Base-by-base conservation (phyloP, 1,284 basidiomycete species). In the Tranzscheliella williamsii region DNA sequence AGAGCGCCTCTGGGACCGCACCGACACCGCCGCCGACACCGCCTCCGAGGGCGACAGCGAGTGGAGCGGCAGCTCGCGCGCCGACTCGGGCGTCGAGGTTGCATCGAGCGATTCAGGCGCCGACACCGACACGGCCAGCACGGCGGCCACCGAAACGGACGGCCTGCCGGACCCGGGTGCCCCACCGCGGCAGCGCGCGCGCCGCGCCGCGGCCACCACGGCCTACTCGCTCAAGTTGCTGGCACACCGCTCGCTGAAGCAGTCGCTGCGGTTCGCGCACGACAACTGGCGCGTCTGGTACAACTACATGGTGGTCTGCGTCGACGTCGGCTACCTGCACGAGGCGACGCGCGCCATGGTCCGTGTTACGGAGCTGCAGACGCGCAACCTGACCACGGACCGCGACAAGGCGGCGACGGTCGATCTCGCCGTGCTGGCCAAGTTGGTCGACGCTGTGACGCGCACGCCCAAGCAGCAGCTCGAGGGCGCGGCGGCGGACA, bases 201-300 rank as follows among this genome's bases (percentile, higher is more conserved):
- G 9, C 44, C 18, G 24, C 29, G 44, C 6, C 12, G 34, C 24
- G n/a, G 46, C 50, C 5, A 50, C 38, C 11, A 56, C 65, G 13
- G 73, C 80, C 3, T 83, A 80, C 63, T 79, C 79, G 35, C 81
- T 92, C 80, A 94, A 91, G 78, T 81, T 87, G 36, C 85, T 92
- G 31, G 95, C 95, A 0, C 95, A 91, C 83, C 87, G 87, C n/a
- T 94, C 95, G 11, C 86, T 99, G 31, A 87, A 88, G 66, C 87
- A 91, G 63, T 91, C 93, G 4, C 83, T 98, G 50, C 87, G 86
- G 64, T 85, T 85, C 74, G 84, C 85, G 41, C 89, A 90, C 78
- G 87, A 91, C 42, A 93, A 93, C 72, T 98, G 94, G 94, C 85
- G 90, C 15, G 93, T 99, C 85, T 99, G 95, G 95, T 83, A 84